Evolutionary conservation across 75 land plant species (phyloP), one percentile per base, ranked within the genome.

Genomic region (Pseudotsuga menziesii): DNA sequence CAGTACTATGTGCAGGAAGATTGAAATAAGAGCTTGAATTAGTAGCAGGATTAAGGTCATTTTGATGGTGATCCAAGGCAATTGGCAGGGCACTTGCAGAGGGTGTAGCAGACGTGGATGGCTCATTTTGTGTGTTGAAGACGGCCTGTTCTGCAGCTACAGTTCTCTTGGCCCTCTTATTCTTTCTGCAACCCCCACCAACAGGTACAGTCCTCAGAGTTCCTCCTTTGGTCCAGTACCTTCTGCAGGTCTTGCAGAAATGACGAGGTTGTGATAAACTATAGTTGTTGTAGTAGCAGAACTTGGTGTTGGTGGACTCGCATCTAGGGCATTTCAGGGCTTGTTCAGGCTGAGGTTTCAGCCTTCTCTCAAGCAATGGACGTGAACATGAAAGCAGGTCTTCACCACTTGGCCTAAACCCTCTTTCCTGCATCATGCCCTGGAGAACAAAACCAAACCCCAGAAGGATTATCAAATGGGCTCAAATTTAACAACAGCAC

Each of bases 181-280:
- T 82, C 61, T 87, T 87, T 23, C 89, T 77, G 72, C 89, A 84
- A 48, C 89, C 89, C 16, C 89, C 89, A 14, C 89, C 89, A 58
- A 87, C 69, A 39, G 89, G 89, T 25, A 87, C 89, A 75, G 84
- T 87, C 27, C 89, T 78, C 35, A 87, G 77, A 15, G 86, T 81
- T 0, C 89, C 89, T 20, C 89, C 89, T 54, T 79, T 79, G 23
- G 80, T 79, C 77, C 72, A 76, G 77, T 59, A 76, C 44, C 77
- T 75, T 16, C 74, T 62, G 77, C 77, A 76, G 25, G 44, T 76
- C 36, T 62, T 32, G 77, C 77, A 76, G 77, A 76, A 76, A 66
- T 76, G 77, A 25, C 77, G 44, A 4, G 77, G 77, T 25, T 76
- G 77, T 5, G 39, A 35, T 32, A 76, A 59, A 41, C 73, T 76